Evolutionary conservation across 768 basidiomycete genomes (phyloP), one percentile per base, ranked within the genome.

Genomic region (Boletus sp.): DNA sequence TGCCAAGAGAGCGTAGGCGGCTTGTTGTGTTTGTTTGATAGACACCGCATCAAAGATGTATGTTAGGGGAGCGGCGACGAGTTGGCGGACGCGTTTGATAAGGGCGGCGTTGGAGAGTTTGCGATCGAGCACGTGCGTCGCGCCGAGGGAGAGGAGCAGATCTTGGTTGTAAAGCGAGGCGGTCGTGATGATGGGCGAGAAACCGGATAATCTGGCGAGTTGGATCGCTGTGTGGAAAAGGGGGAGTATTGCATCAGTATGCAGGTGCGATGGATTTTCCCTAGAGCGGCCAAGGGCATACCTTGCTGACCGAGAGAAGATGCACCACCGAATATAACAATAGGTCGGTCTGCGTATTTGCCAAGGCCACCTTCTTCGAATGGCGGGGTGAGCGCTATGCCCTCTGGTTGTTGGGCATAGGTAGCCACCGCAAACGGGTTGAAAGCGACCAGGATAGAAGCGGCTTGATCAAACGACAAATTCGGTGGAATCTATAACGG

Each of bases 121-220:
- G 13, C 67, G 61, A 62, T 70, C 69, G 37, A 76, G 42, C 25
- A 75, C 59, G 50, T 71, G 63, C 2, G 73, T 75, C 15, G 74
- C 73, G 15, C 75, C 75, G 1, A 74, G 55, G 4, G 68, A 66
- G 45, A 62, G 60, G n/a, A 76, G 65, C 9, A 63, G 59, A 1
- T 52, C 62, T 10, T 55, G 47, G 50, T 76, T 68, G 42, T 67
- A 61, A 5, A 60, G 52, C 8, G 75, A 75, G 6, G 75, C 68
- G 0, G 75, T 76, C n/a, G 74, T 64, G 45, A 75, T 68, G 52
- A 76, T 70, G 4, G 70, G 69, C 1, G 65, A 69, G 55, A 73
- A 72, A 15, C 66, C 68, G 13, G 68, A 72, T 25, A 71, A 47
- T 13, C 19, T 57, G 11, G 73, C 69, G 7, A 72, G 62, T 47